Percentiles rank a stretch among this genome's conserved stretches.
Evolutionary conservation across 129 eudicot species (phyloP).

Genomic region (Artemisia tridentata): DNA sequence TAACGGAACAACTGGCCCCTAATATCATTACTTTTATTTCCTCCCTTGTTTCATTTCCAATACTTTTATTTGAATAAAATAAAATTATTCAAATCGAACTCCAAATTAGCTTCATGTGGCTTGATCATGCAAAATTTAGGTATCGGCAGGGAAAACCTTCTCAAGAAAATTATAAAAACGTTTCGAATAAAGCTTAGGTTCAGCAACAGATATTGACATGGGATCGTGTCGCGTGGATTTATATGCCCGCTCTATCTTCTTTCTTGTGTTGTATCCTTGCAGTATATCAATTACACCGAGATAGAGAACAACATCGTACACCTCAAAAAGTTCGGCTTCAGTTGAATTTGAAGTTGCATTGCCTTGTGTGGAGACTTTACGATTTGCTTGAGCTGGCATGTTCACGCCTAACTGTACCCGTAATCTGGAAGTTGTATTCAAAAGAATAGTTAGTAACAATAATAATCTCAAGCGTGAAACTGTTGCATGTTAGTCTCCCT

Average conservation of each 20-base stretch:
- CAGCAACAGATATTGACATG: constrained; percentile 52
- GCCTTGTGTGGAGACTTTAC: constrained; percentile 36
- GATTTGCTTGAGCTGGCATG: constrained; percentile 89
- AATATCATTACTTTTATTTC: no score
- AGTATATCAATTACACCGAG: constrained; percentile 72
- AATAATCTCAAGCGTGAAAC: neutral
- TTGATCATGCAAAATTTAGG: constrained; percentile 2
- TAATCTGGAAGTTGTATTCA: constrained; percentile 43
- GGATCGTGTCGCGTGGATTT: constrained; percentile 63
- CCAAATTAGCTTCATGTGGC: no score
- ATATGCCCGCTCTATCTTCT: constrained; percentile 64
- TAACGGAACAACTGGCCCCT: no score
- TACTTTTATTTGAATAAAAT: no score
- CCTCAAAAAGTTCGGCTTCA: constrained; percentile 70
- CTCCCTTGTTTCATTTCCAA: no score
- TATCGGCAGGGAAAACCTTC: constrained; percentile 49
- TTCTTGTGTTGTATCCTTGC: constrained; percentile 64
- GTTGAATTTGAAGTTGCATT: constrained; percentile 37
- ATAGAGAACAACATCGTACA: constrained; percentile 70
- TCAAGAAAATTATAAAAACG: constrained; percentile 59
- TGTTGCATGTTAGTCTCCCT: neutral
- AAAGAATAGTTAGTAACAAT: neutral
- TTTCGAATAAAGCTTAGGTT: constrained; percentile 56
- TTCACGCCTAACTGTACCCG: constrained; percentile 74
- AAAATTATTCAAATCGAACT: no score